Percentiles rank a stretch among this genome's conserved stretches.
Conservation (phyloP, 495 filamentous ascomycete species). For the Cercophora sp. region DNA sequence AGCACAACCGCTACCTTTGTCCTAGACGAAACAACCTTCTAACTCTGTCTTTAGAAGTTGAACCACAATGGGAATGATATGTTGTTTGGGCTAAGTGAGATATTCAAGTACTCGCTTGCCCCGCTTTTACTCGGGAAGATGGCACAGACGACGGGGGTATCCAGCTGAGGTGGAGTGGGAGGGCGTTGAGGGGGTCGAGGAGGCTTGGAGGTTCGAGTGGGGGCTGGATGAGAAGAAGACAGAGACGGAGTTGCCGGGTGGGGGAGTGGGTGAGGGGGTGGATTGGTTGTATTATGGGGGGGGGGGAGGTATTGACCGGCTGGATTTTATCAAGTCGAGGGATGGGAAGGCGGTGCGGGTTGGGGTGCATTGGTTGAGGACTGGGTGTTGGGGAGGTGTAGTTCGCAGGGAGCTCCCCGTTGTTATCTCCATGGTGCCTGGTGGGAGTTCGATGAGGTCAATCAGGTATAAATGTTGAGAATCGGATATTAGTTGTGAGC, state of each 20-base stretch:
- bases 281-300: slow-evolving; percentile 31
- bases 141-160: slow-evolving; percentile 15
- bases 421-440: too few relatives aligned
- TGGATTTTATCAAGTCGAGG: slow-evolving; percentile 36
- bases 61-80: slow-evolving; percentile 38
- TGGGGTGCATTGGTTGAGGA: slow-evolving; percentile 29
- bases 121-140: slow-evolving; percentile 12
- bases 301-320: slow-evolving; percentile 30
- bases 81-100: slow-evolving; percentile 5
- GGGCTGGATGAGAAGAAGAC: slow-evolving; percentile 14
- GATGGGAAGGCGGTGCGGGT: slow-evolving; percentile 28
- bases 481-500: too few relatives aligned
- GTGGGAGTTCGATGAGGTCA: too few relatives aligned
- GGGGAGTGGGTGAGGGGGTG: slow-evolving; percentile 19
- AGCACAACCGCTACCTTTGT: slow-evolving; percentile 22
- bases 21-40: slow-evolving; percentile 26
- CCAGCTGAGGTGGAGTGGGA: slow-evolving; percentile 29
- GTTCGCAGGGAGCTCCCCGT: too few relatives aligned
- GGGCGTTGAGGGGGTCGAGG: slow-evolving; percentile 5
- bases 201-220: slow-evolving; percentile 16
- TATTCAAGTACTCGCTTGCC: slow-evolving; percentile 11
- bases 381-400: slow-evolving; percentile 6
- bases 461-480: too few relatives aligned
- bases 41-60: slow-evolving; percentile 28
- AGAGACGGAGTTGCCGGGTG: slow-evolving; percentile 10